phyloP scores from a whole-genome alignment of 768 basidiomycete species.

The Leucocoprinus sp. region DNA sequence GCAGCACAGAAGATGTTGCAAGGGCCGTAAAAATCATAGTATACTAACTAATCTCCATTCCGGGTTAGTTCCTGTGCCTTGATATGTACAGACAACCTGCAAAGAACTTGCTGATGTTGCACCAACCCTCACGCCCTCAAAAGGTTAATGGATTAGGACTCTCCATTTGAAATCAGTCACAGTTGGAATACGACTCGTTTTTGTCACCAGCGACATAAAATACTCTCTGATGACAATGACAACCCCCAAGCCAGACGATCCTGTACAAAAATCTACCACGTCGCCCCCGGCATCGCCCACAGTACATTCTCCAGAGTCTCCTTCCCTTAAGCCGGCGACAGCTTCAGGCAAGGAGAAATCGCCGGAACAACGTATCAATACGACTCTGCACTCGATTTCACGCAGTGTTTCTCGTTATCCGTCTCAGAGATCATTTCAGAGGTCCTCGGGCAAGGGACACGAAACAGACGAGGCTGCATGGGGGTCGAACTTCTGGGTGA shows the following conservation, averaged over 20 bases:
- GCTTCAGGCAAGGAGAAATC: constrained; percentile 17
- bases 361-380: constrained; percentile 6
- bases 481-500: constrained; percentile 94
- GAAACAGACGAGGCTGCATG: constrained; percentile 50
- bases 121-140: too few relatives aligned
- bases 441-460: constrained; percentile 18
- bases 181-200: background rate
- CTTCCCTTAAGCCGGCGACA: constrained; percentile 17
- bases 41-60: constrained; percentile 2
- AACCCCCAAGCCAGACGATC: constrained; percentile 2
- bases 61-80: constrained; percentile 7
- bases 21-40: constrained; percentile 18
- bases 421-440: constrained; percentile 19
- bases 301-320: constrained; percentile 8
- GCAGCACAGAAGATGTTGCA: constrained; percentile 21
- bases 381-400: constrained; percentile 2
- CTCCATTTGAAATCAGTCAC: background rate
- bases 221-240: background rate
- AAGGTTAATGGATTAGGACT: background rate
- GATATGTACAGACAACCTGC: constrained; percentile 1
- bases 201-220: background rate
- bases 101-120: constrained; percentile 10
- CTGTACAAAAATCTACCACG: constrained; percentile 5
- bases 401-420: constrained; percentile 19
- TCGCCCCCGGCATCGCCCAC: constrained; percentile 13